Evolutionary conservation across 805 yeast species (phyloP), one percentile per base, ranked within the genome.

Genomic region (Candida boidinii): DNA sequence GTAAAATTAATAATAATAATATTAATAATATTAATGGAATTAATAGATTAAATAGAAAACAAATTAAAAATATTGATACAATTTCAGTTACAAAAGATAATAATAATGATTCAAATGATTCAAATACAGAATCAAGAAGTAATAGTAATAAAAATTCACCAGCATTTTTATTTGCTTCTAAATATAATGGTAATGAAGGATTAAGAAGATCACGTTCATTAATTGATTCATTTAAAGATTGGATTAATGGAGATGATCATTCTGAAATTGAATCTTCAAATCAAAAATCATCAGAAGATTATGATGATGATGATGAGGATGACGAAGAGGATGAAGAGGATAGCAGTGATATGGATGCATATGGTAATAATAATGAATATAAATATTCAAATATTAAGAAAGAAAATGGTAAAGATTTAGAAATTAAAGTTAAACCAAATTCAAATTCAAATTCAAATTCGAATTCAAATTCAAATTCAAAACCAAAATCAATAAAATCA

Each of bases 91-190:
- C n/a, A n/a, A n/a, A n/a, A n/a, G n/a, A n/a, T n/a, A n/a, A n/a
- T n/a, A n/a, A n/a, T n/a, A n/a, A n/a, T n/a, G n/a, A n/a, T n/a
- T n/a, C n/a, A n/a, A n/a, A n/a, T n/a, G n/a, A n/a, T n/a, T n/a
- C n/a, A 36, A 30, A 28, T 39, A 27, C 34, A 41, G 25, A 36
- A 36, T 22, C 23, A 35, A 29, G 25, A 39, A 28, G 17, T 37
- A 29, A 33, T 38, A 34, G n/a, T n/a, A n/a, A n/a, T n/a, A n/a
- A n/a, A n/a, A 55, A 56, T 26, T 66, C 79, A 12, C 84, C 85
- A 3, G 76, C 79, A 38, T 70, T 79, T 12, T 81, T 74, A 35
- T 80, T 77, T 58, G 85, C 85, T 1, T 60, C 73, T 22, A 71
- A 65, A 42, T 78, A 66, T 49, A 70, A 75, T 25, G 84, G 79